Evolutionary conservation across 2,329 filamentous ascomycete genomes (phyloP).

Genomic region (Hypoxylon sp.): DNA sequence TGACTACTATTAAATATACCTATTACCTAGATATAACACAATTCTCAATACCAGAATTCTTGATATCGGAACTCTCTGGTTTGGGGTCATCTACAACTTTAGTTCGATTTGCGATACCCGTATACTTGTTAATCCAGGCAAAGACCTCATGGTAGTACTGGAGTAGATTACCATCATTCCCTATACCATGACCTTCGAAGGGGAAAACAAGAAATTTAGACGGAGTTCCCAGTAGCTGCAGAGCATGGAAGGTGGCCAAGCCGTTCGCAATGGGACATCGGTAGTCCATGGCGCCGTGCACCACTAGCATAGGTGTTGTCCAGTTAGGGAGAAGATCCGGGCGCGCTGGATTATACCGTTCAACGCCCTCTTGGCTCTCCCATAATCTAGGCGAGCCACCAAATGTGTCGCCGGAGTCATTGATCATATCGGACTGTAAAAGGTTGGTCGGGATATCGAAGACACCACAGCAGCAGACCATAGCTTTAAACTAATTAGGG

Average conservation of each 20-base stretch:
- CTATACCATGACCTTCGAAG: conserved; percentile 42
- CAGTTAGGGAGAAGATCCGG: conserved; percentile 68
- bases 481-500: conserved; percentile 64
- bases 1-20: too few species aligned
- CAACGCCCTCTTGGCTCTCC: conserved; percentile 61
- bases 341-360: conserved; percentile 66
- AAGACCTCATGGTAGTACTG: conserved; percentile 46
- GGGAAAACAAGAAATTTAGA: conserved; percentile 47
- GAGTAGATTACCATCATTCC: too few species aligned
- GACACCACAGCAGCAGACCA: conserved; percentile 70
- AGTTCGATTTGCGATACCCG: too few species aligned
- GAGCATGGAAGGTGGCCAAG: conserved; percentile 50
- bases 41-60: background rate
- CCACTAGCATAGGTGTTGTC: conserved; percentile 76
- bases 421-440: conserved; percentile 48
- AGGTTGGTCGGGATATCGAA: conserved; percentile 49
- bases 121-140: conserved; percentile 46
- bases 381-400: conserved; percentile 62
- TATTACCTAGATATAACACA: too few species aligned
- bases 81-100: background rate
- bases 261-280: conserved; percentile 61
- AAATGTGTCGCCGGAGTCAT: conserved; percentile 55
- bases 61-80: too few species aligned
- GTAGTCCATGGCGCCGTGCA: conserved; percentile 80
- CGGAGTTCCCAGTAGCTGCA: conserved; percentile 41